phyloP scores from a whole-genome alignment of 2,329 filamentous ascomycete genomes.

The Plectosphaerella cucumerina region DNA sequence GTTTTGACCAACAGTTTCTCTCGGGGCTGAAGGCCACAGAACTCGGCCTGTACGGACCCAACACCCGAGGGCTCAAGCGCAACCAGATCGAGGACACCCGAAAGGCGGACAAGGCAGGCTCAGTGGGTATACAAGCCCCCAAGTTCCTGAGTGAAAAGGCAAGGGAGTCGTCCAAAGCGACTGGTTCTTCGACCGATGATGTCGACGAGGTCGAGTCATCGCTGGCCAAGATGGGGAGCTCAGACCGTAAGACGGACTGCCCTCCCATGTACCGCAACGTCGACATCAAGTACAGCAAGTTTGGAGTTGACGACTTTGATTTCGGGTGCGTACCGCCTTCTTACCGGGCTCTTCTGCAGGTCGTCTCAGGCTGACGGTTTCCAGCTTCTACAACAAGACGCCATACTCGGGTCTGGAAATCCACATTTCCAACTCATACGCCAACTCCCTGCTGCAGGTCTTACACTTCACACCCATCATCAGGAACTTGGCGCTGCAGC shows the following conservation, averaged over 20 bases:
- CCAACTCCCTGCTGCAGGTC: constrained; percentile 86
- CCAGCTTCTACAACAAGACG: constrained; percentile 90
- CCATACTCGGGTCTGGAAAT: constrained; percentile 88
- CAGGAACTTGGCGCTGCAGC: constrained; percentile 82
- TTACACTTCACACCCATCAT: constrained; percentile 86
- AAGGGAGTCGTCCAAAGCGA: constrained; percentile 56
- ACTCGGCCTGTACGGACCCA: constrained; percentile 73
- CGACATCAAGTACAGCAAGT: constrained; percentile 98
- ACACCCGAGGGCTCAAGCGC: constrained; percentile 66
- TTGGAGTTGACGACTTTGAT: constrained; percentile 98
- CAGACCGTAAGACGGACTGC: constrained; percentile 74
- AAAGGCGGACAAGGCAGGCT: constrained; percentile 52
- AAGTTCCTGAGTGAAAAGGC: constrained; percentile 96
- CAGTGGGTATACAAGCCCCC: constrained; percentile 65
- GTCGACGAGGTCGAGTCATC: constrained; percentile 58
- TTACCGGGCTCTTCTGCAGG: neutral
- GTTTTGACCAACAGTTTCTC: constrained; percentile 68
- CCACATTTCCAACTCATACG: constrained; percentile 95
- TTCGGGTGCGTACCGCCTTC: constrained; percentile 63
- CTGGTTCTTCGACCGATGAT: constrained; percentile 34
- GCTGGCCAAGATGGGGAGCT: constrained; percentile 64
- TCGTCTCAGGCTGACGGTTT: neutral
- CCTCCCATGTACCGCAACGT: constrained; percentile 88
- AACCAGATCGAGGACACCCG: constrained; percentile 83
- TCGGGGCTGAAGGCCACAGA: constrained; percentile 66